These are phyloP conservation scores for Nemophila menziesii DNA, from an alignment of 257 asterid species.

Conservation along the genomic window DNA sequence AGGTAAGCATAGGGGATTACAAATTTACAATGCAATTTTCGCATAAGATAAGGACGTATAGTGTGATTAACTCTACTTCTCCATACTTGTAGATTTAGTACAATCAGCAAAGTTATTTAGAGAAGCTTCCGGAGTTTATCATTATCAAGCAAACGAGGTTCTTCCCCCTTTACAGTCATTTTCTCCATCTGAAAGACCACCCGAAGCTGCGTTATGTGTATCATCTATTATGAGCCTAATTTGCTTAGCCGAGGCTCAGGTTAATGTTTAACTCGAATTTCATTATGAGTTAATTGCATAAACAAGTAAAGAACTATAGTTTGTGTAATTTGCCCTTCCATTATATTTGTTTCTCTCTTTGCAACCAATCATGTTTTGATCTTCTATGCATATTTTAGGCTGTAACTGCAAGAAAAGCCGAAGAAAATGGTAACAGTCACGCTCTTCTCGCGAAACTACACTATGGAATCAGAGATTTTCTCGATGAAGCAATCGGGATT, in stretches of 20 bases:
- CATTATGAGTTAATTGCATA: no score
- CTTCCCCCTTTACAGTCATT: slow-evolving; percentile 18
- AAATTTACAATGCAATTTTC: no score
- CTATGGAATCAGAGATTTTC: slow-evolving; percentile 37
- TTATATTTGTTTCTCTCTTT: not conserved
- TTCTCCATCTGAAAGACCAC: slow-evolving; percentile 29
- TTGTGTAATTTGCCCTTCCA: not conserved
- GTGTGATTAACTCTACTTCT: no score
- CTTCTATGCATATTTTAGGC: slow-evolving; percentile 26
- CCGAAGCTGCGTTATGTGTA: slow-evolving; percentile 33
- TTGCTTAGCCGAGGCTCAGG: slow-evolving; percentile 81
- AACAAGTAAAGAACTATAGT: not conserved
- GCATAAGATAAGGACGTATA: no score
- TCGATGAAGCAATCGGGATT: slow-evolving; percentile 34
- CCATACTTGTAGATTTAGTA: slow-evolving; percentile 37
- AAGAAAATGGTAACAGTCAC: slow-evolving; percentile 42
- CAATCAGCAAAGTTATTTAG: slow-evolving; percentile 47
- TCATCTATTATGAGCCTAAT: slow-evolving; percentile 36
- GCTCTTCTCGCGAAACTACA: slow-evolving; percentile 54
- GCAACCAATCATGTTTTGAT: not conserved
- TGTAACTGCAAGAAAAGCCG: slow-evolving; percentile 53
- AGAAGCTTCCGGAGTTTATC: slow-evolving; percentile 64
- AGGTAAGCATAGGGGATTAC: slow-evolving; percentile 19
- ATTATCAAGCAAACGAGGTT: slow-evolving; percentile 25
- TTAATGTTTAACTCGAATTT: slow-evolving; percentile 4